Evolutionary conservation across 352 stramenopile genomes (phyloP).

Genomic region (Globisporangium yorkense): DNA sequence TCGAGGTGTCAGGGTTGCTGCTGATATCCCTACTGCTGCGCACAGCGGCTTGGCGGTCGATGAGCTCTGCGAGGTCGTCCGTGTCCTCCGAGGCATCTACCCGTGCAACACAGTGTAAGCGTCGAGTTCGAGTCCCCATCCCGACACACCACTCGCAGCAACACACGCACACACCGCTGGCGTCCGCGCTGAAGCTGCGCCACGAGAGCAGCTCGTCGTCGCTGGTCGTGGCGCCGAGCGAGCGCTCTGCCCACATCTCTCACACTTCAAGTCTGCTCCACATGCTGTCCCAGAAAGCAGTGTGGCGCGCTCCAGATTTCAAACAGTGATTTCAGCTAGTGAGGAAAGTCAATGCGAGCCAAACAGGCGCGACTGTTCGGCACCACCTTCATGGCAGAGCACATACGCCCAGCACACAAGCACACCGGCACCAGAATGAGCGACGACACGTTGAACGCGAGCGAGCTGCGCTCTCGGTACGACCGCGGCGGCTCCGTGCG

Average conservation of each 20-base stretch:
- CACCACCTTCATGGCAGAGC: no score
- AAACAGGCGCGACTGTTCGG: not conserved
- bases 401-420: not conserved
- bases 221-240: constrained; percentile 3
- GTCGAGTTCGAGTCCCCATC: not conserved
- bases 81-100: constrained; percentile 21
- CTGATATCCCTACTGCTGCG: not conserved
- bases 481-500: constrained; percentile 64
- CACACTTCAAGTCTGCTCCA: not conserved
- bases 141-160: no score
- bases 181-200: constrained; percentile 21
- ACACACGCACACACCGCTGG: constrained; percentile 11
- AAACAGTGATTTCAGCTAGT: not conserved
- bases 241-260: constrained; percentile 6
- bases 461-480: constrained; percentile 69
- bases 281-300: not conserved
- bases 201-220: constrained; percentile 37
- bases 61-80: constrained; percentile 20
- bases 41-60: constrained; percentile 6
- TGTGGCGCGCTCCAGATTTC: not conserved
- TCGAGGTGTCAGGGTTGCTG: not conserved
- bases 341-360: not conserved
- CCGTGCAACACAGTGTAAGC: not conserved
- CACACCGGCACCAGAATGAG: constrained; percentile 11
- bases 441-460: constrained; percentile 62